Evolutionary conservation across 257 asterid species (phyloP).

Genomic region (Penstemon eatonii): DNA sequence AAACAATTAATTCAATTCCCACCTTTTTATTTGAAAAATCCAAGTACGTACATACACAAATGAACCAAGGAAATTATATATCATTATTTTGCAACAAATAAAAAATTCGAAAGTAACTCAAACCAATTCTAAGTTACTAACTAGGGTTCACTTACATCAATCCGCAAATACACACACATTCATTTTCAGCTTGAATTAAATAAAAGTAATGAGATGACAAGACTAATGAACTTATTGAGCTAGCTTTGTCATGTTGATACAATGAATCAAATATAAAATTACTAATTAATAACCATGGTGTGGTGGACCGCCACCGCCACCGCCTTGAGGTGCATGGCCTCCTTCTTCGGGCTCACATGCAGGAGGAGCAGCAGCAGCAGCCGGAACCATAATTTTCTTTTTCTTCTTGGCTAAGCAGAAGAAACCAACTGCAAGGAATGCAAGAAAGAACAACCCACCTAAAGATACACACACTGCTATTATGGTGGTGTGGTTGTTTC

Average conservation of each 20-base stretch:
- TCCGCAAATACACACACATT: constrained; percentile 2
- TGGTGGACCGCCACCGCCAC: constrained; percentile 29
- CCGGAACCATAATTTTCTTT: constrained; percentile 53
- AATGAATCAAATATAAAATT: no score
- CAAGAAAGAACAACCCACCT: constrained; percentile 65
- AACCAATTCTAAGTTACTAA: no score
- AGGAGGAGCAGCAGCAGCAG: constrained; percentile 44
- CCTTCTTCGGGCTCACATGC: constrained; percentile 37
- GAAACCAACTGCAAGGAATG: constrained; percentile 63
- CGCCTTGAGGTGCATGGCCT: constrained; percentile 25
- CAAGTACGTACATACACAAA: constrained; percentile 7
- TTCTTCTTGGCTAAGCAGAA: constrained; percentile 66
- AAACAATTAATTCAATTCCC: background rate
- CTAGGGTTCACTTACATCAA: background rate
- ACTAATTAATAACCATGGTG: constrained; percentile 9
- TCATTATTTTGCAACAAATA: constrained; percentile 27
- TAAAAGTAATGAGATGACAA: no score
- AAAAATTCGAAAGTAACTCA: constrained; percentile 11
- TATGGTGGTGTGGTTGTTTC: constrained; percentile 50
- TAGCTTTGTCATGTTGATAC: no score
- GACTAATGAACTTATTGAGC: no score
- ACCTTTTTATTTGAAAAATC: constrained; percentile 16
- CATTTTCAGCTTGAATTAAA: background rate
- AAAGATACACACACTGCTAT: constrained; percentile 62
- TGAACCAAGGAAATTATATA: background rate